Evolutionary conservation across 108 stramenopile species (phyloP).

Genomic region (Stephanodiscus minutulus): DNA sequence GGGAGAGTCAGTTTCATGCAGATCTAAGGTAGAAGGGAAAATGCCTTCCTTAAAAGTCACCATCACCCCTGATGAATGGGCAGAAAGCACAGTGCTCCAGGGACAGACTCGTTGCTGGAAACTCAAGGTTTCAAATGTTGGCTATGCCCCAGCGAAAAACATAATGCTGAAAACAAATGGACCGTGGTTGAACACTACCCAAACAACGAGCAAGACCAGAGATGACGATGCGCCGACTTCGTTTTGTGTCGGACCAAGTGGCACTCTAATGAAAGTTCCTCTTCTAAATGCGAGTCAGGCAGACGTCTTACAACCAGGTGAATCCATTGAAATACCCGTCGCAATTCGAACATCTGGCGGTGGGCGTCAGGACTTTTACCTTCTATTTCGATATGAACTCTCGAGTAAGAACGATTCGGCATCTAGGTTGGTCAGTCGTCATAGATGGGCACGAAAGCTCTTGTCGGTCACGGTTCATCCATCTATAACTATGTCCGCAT

Average conservation of each 20-base stretch:
- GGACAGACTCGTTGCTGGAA: conserved; percentile 81
- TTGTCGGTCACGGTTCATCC: conserved; percentile 78
- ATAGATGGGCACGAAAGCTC: conserved; percentile 73
- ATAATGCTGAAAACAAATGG: conserved; percentile 77
- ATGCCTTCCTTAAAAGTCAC: conserved; percentile 80
- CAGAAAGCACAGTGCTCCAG: conserved; percentile 51
- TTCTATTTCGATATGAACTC: conserved; percentile 81
- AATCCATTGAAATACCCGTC: conserved; percentile 76
- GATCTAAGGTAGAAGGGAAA: conserved; percentile 67
- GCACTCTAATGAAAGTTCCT: conserved; percentile 76
- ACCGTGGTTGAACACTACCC: conserved; percentile 74
- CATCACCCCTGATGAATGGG: conserved; percentile 20
- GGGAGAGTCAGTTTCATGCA: conserved; percentile 65
- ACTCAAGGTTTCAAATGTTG: conserved; percentile 74
- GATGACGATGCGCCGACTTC: conserved; percentile 46
- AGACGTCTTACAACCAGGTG: conserved; percentile 66
- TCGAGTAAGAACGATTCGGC: conserved; percentile 18
- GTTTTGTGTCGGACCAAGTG: conserved; percentile 78
- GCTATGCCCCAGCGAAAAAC: conserved; percentile 72
- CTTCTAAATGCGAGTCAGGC: conserved; percentile 27
- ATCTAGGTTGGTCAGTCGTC: conserved; percentile 23
- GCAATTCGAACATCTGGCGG: conserved; percentile 70
- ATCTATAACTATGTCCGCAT: conserved; percentile 67
- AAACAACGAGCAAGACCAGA: conserved; percentile 16
- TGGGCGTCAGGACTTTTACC: conserved; percentile 76